phyloP scores from a whole-genome alignment of 2,329 filamentous ascomycete genomes.

The Ambrosiella beaveri region DNA sequence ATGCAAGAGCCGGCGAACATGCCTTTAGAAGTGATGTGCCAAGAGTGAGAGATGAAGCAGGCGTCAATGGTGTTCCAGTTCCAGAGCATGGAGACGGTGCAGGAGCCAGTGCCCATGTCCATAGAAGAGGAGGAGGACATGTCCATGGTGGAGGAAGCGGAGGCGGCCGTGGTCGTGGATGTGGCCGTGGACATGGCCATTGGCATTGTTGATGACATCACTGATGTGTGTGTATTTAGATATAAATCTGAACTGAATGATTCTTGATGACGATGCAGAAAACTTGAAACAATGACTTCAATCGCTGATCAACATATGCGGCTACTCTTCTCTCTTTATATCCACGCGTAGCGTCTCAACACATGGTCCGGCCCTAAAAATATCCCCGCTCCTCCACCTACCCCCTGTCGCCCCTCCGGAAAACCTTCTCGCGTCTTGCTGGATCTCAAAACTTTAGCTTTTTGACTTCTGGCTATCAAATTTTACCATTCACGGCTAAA shows the following conservation, averaged over 20 bases:
- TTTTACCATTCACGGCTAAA: too few species aligned
- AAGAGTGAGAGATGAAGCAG: conserved; percentile 53
- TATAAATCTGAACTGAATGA: not conserved
- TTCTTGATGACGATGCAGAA: not conserved
- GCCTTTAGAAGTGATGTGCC: conserved; percentile 50
- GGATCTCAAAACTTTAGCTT: too few species aligned
- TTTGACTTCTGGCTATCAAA: too few species aligned
- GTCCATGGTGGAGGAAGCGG: conserved; percentile 11
- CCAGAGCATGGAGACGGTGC: conserved; percentile 51
- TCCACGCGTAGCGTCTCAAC: not conserved
- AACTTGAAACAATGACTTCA: not conserved
- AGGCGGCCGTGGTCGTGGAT: conserved; percentile 10
- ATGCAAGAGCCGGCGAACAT: conserved; percentile 72
- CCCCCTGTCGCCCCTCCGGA: not conserved
- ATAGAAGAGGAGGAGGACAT: conserved; percentile 13
- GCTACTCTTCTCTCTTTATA: too few species aligned
- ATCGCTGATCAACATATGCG: too few species aligned
- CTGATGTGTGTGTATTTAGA: not conserved
- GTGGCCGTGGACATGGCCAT: conserved; percentile 6
- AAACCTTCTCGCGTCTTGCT: too few species aligned
- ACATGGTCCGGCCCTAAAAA: not conserved
- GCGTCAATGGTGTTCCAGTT: conserved; percentile 59
- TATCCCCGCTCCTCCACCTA: not conserved
- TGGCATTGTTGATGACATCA: not conserved
- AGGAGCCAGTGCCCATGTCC: conserved; percentile 14